A percentile compares a stretch with the other conserved stretches of the same genome.
These are phyloP conservation scores for Aspergillus panamensis DNA, from an alignment of 495 filamentous ascomycete genomes.

Conservation along the genomic window DNA sequence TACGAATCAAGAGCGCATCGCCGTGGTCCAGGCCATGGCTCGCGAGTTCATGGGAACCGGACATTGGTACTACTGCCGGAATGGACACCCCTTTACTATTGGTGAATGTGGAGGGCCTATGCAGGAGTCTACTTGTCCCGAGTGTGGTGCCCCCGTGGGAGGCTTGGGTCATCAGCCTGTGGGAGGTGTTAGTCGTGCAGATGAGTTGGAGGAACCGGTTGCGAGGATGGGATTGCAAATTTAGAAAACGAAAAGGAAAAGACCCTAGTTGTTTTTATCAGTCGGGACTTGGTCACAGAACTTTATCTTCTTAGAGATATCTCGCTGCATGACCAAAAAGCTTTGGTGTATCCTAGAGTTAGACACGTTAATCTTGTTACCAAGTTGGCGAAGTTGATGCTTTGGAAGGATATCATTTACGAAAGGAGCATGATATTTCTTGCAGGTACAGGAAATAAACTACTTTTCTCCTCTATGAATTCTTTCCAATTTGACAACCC, in stretches of 20 bases:
- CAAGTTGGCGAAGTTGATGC: no score
- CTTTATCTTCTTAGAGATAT: no score
- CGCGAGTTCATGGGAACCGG: constrained; percentile 51
- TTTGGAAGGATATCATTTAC: no score
- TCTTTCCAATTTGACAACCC: no score
- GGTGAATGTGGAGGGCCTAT: constrained; percentile 73
- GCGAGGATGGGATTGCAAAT: background rate
- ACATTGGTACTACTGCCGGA: constrained; percentile 67
- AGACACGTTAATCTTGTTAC: no score
- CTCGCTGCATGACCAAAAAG: no score
- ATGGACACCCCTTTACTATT: constrained; percentile 69
- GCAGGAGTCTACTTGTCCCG: constrained; percentile 58
- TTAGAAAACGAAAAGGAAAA: background rate
- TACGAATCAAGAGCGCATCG: constrained; percentile 44
- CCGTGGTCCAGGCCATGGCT: constrained; percentile 51
- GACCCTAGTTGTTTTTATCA: no score
- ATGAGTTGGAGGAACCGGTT: constrained; percentile 41
- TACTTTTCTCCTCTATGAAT: no score
- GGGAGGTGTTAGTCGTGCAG: constrained; percentile 48
- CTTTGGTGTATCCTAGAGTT: no score
- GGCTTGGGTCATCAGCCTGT: constrained; percentile 52
- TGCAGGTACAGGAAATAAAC: no score
- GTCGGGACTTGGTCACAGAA: no score
- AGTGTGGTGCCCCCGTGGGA: constrained; percentile 60
- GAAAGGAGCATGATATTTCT: no score